Conservation (phyloP, 2,329 filamentous ascomycete species). For the Sphaerulina vaccinii region DNA sequence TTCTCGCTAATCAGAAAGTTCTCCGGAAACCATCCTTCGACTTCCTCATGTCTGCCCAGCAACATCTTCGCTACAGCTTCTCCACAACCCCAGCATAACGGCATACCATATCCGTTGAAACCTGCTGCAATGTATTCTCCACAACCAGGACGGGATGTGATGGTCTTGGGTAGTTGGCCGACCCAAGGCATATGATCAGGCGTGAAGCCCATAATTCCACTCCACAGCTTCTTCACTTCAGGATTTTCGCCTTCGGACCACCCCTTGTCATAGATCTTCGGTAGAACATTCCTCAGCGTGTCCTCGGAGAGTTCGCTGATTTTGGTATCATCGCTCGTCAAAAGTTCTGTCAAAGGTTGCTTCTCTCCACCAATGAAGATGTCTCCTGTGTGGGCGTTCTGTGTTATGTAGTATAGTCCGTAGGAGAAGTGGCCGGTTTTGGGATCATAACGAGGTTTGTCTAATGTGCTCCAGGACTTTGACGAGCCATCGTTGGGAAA, state of each 20-base stretch:
- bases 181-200: constrained; percentile 21
- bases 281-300: constrained; percentile 13
- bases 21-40: constrained; percentile 17
- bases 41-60: constrained; percentile 15
- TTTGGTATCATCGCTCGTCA: constrained; percentile 19
- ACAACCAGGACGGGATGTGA: constrained; percentile 2
- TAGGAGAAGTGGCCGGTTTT: constrained; percentile 19
- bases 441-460: constrained; percentile 17
- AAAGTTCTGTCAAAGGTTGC: constrained; percentile 14
- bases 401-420: constrained; percentile 26
- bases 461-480: constrained; percentile 23
- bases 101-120: constrained; percentile 28
- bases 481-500: constrained; percentile 16
- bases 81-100: constrained; percentile 25
- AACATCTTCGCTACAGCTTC: constrained; percentile 29
- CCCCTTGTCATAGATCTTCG: constrained; percentile 20
- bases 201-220: constrained; percentile 23
- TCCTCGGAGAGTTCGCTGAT: constrained; percentile 16
- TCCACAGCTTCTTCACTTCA: constrained; percentile 20
- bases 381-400: constrained; percentile 21
- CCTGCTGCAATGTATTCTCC: constrained; percentile 26
- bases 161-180: constrained; percentile 12
- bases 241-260: constrained; percentile 16
- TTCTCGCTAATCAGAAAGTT: constrained; percentile 19
- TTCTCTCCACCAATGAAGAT: constrained; percentile 26